Evolutionary conservation across 176 grass and related monocot genomes (phyloP).

Genomic region (Avena atlantica): DNA sequence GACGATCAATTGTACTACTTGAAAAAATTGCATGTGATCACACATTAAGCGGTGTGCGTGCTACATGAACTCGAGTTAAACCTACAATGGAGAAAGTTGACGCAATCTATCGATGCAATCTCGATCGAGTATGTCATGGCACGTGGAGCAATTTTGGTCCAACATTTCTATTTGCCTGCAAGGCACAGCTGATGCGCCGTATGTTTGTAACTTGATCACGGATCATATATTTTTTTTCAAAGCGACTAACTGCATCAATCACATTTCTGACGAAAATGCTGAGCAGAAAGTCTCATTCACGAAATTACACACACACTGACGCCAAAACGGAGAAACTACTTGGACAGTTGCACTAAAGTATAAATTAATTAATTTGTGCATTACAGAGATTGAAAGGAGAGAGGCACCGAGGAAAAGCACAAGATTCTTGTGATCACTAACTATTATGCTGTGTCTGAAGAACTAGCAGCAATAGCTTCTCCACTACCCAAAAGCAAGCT

Average conservation of each 20-base stretch:
- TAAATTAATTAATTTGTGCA: too few species aligned
- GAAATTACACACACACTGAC: neutral
- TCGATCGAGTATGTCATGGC: too few species aligned
- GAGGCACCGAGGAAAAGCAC: neutral
- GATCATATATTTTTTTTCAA: too few species aligned
- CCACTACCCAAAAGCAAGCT: neutral
- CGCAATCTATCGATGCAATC: too few species aligned
- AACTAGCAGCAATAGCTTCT: neutral
- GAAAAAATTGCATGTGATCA: too few species aligned
- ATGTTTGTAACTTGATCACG: too few species aligned
- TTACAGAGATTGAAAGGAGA: neutral
- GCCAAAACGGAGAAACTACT: neutral
- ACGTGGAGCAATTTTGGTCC: neutral
- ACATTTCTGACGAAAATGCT: neutral
- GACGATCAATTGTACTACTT: too few species aligned
- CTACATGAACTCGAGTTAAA: too few species aligned
- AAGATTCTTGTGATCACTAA: constrained; percentile 6
- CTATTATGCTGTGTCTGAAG: constrained; percentile 6
- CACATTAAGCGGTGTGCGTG: too few species aligned
- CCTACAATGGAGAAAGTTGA: too few species aligned
- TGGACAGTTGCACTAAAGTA: too few species aligned
- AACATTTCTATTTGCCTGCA: neutral
- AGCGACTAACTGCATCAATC: too few species aligned
- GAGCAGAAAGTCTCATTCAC: neutral
- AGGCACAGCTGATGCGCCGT: neutral